Conservation (phyloP, 805 yeast genomes). For the Brettanomyces sp. region DNA sequence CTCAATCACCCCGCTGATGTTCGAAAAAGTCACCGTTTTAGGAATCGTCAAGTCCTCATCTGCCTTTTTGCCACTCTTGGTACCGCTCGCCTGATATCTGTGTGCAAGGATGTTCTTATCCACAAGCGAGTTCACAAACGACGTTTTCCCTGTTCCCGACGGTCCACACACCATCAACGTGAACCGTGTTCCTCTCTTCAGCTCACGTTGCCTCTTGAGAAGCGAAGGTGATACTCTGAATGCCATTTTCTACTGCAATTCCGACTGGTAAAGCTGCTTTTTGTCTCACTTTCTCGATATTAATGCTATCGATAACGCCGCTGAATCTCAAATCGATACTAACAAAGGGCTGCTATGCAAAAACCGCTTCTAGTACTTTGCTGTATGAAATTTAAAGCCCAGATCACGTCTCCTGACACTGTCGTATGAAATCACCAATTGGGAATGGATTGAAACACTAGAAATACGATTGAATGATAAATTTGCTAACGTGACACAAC, state of each 20-base stretch:
- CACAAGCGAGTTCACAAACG: slow-evolving; percentile 60
- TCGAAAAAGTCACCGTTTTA: slow-evolving; percentile 49
- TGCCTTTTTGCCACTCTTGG: slow-evolving; percentile 19
- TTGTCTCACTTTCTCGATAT: too few relatives aligned
- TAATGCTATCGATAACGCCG: too few relatives aligned
- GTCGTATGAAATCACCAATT: too few relatives aligned
- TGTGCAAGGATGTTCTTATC: slow-evolving; percentile 56
- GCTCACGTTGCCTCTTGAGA: slow-evolving; percentile 50
- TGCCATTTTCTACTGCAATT: not conserved
- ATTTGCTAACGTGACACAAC: too few relatives aligned
- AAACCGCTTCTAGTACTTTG: too few relatives aligned
- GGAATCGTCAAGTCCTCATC: slow-evolving; percentile 21
- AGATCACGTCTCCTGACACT: too few relatives aligned
- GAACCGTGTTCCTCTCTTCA: slow-evolving; percentile 64
- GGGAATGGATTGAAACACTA: too few relatives aligned
- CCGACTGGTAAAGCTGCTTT: not conserved
- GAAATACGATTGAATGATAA: too few relatives aligned
- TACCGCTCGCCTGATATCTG: slow-evolving; percentile 29
- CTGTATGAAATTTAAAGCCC: too few relatives aligned
- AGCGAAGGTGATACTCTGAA: slow-evolving; percentile 20
- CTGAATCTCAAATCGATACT: too few relatives aligned
- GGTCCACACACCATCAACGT: slow-evolving; percentile 67
- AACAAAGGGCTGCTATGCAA: too few relatives aligned
- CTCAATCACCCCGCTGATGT: slow-evolving; percentile 44
- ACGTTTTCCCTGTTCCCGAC: slow-evolving; percentile 70